Base-by-base conservation (phyloP, 768 basidiomycete genomes). In the Leccinum subtestaceum region DNA sequence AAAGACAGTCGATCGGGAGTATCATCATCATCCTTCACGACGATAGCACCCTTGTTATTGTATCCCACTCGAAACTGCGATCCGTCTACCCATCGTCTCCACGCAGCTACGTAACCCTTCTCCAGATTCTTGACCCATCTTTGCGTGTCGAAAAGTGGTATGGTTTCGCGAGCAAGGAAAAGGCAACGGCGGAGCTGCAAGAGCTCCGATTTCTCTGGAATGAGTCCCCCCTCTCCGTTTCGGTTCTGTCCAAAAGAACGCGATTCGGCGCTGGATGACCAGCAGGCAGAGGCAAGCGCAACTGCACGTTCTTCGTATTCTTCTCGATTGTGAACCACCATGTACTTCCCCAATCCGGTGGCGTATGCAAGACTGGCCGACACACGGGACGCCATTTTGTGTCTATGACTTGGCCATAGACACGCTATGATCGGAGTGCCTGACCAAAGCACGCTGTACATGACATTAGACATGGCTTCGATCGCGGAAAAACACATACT, bases 361-460 rank as follows among this genome's bases (percentile, higher is more conserved):
- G 80, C 81, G 38, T 72, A 64, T 7, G 74, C 80, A 49, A 81
- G 76, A 60, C 79, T 79, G 21, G 81, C 78, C 3, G 74, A 80
- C 27, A 83, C 81, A 7, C 81, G 75, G 17, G 80, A 80, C 55
- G 76, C 78, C 79, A 82, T 82, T 64, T 81, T 82, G 62, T 78
- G 72, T 40, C 65, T 59, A 58, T 82, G 75, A 57, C 71, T 75
- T 7, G 81, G 78, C 72, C 70, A 81, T 19, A 73, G 55, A 47
- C 72, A 74, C n/a, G 81, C 80, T 29, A 82, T 63, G 38, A 82
- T 72, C 29, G 81, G 81, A 2, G 81, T 82, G 9, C 81, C 80
- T 0, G 79, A 73, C 81, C 81, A 82, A 25, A 82, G 69, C 34
- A 82, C 77, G 64, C 79, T 80, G 64, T 46, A 2, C 40, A 29